Evolutionary conservation across 1,139 yeast genomes (phyloP).

Genomic region (Meyerozyma sp.): DNA sequence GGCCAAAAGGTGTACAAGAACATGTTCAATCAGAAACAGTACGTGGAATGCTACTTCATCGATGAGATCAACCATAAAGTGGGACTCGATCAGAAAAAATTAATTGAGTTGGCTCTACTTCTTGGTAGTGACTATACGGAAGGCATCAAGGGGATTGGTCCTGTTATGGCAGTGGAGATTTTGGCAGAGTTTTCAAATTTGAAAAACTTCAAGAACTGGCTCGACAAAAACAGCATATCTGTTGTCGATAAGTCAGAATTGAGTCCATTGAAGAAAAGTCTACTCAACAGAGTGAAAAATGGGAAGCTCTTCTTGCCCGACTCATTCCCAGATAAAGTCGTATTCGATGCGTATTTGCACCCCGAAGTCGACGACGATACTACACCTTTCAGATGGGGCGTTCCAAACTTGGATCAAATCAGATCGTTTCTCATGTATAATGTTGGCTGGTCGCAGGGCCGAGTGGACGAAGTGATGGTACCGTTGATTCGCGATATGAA

Average conservation of each 20-base stretch:
- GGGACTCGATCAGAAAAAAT: slow-evolving; percentile 56
- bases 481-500: slow-evolving; percentile 84
- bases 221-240: slow-evolving; percentile 22
- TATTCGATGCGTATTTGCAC: slow-evolving; percentile 63
- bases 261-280: slow-evolving; percentile 35
- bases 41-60: slow-evolving; percentile 77
- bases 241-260: slow-evolving; percentile 10
- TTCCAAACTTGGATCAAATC: slow-evolving; percentile 76
- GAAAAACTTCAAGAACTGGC: slow-evolving; percentile 33
- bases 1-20: slow-evolving; percentile 82
- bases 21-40: slow-evolving; percentile 90
- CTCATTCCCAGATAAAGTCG: slow-evolving; percentile 65
- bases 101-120: slow-evolving; percentile 75
- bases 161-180: slow-evolving; percentile 90
- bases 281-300: slow-evolving; percentile 50
- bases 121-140: slow-evolving; percentile 94
- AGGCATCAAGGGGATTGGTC: slow-evolving; percentile 89
- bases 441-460: slow-evolving; percentile 78
- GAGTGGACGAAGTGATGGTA: slow-evolving; percentile 79
- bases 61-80: slow-evolving; percentile 57
- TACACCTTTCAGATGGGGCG: slow-evolving; percentile 84
- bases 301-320: slow-evolving; percentile 61
- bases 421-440: slow-evolving; percentile 62
- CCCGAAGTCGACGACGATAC: slow-evolving; percentile 84
- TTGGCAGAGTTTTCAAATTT: slow-evolving; percentile 71